phyloP scores from a whole-genome alignment of 208 protist genomes.

The Acanthamoeba rhysodes region DNA sequence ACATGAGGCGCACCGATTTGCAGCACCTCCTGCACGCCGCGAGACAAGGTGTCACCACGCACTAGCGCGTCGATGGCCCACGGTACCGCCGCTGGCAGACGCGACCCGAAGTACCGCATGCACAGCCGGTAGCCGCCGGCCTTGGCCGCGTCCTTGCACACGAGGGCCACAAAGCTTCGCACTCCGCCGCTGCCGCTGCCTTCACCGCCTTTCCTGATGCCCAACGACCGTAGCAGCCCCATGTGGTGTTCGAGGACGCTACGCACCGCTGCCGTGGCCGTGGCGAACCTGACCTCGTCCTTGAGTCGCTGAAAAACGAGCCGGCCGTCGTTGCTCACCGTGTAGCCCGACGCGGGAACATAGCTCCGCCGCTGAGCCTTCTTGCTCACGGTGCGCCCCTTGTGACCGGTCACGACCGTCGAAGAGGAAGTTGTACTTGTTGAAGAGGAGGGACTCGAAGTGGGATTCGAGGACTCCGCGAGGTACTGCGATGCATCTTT shows the following conservation, averaged over 20 bases:
- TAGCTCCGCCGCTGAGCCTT: background rate
- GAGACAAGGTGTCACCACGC: conserved; percentile 22
- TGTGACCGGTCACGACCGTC: background rate
- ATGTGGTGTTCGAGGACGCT: background rate
- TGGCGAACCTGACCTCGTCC: conserved; percentile 53
- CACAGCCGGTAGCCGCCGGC: conserved; percentile 37
- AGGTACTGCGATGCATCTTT: background rate
- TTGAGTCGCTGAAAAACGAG: background rate
- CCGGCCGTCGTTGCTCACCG: background rate
- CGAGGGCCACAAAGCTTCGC: conserved; percentile 43
- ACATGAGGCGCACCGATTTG: background rate
- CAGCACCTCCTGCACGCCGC: conserved; percentile 28
- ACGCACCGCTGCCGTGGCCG: conserved; percentile 1
- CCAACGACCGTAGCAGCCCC: background rate
- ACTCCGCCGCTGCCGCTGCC: background rate
- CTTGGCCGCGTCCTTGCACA: conserved; percentile 37
- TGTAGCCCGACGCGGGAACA: background rate
- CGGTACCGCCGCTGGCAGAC: background rate
- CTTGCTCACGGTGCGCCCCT: background rate
- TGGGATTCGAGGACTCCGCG: background rate
- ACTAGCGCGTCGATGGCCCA: conserved; percentile 37
- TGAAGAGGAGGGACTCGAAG: background rate
- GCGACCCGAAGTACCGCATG: conserved; percentile 29
- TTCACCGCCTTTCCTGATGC: background rate
- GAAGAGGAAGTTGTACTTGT: background rate